phyloP scores from a whole-genome alignment of 176 grass and related monocot genomes.

The Aegilops umbellulata region DNA sequence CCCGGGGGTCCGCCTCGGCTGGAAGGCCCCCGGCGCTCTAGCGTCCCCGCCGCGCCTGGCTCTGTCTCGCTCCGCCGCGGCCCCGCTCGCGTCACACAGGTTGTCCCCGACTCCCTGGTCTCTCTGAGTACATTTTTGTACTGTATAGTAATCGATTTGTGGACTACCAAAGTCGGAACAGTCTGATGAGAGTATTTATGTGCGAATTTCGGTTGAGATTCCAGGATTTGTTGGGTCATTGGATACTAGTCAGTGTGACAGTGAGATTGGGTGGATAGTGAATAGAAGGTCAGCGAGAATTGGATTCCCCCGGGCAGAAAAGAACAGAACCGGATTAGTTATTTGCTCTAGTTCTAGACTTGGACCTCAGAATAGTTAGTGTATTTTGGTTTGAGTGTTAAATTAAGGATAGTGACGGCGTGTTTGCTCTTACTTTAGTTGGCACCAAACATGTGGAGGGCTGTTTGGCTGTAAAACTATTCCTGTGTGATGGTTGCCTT shows the following conservation, averaged over 20 bases:
- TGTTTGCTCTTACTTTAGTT: neutral
- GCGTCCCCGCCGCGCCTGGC: neutral
- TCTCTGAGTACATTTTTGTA: neutral
- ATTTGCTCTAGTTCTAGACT: neutral
- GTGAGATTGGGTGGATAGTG: neutral
- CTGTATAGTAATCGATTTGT: neutral
- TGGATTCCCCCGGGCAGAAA: neutral
- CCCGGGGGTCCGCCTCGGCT: slow-evolving; percentile 17
- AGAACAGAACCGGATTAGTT: neutral
- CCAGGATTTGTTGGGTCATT: neutral
- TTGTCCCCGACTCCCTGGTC: neutral
- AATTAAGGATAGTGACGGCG: neutral
- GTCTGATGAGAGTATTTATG: neutral
- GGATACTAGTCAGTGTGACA: neutral
- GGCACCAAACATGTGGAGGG: neutral
- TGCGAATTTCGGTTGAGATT: neutral
- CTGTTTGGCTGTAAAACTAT: neutral
- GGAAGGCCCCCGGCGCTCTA: neutral
- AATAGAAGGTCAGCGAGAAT: neutral
- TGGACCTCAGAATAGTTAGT: neutral
- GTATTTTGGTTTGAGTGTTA: neutral
- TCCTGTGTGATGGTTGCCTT: neutral
- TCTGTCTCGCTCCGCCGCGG: neutral
- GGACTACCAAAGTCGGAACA: neutral
- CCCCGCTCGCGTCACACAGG: slow-evolving; percentile 1